These are phyloP conservation scores for Fistulinella staudtii DNA, from an alignment of 1,284 basidiomycete species.

Conservation along the genomic window DNA sequence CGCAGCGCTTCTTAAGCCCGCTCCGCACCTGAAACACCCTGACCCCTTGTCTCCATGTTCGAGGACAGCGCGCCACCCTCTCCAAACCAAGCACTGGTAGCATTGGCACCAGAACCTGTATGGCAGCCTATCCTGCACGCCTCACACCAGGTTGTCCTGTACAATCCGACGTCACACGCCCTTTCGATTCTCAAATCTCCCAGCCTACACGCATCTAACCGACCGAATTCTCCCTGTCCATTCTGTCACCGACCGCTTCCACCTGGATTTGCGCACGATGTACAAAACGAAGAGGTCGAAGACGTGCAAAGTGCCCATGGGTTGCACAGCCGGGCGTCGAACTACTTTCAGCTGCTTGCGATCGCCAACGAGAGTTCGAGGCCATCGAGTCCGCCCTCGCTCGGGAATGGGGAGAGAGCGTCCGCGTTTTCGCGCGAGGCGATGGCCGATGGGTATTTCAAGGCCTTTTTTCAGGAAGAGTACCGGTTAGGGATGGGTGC, in stretches of 20 bases:
- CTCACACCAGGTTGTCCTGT: slow-evolving; percentile 84
- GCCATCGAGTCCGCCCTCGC: slow-evolving; percentile 49
- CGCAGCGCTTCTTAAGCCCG: slow-evolving; percentile 1
- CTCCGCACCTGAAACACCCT: not conserved
- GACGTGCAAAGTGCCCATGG: slow-evolving; percentile 15
- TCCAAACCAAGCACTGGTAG: slow-evolving; percentile 29
- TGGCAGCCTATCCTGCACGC: slow-evolving; percentile 75
- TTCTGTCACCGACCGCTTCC: slow-evolving; percentile 65
- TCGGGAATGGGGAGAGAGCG: slow-evolving; percentile 15
- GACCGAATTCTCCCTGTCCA: slow-evolving; percentile 48
- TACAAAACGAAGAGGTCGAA: slow-evolving; percentile 21
- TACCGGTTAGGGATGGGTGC: slow-evolving; percentile 87
- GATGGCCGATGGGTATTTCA: slow-evolving; percentile 81
- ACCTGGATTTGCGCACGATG: slow-evolving; percentile 22
- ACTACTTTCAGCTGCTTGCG: slow-evolving; percentile 72
- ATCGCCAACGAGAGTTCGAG: slow-evolving; percentile 61
- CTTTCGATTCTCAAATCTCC: slow-evolving; percentile 57
- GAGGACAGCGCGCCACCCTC: slow-evolving; percentile 32
- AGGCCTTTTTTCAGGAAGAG: slow-evolving; percentile 87
- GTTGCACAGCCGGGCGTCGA: slow-evolving; percentile 51
- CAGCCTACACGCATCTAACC: slow-evolving; percentile 23
- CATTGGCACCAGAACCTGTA: slow-evolving; percentile 29
- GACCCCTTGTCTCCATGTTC: slow-evolving; percentile 17
- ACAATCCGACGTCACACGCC: slow-evolving; percentile 83
- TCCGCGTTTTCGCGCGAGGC: slow-evolving; percentile 54